Evolutionary conservation across 2,329 filamentous ascomycete species (phyloP).

Genomic region (Helicocarpus griseus): DNA sequence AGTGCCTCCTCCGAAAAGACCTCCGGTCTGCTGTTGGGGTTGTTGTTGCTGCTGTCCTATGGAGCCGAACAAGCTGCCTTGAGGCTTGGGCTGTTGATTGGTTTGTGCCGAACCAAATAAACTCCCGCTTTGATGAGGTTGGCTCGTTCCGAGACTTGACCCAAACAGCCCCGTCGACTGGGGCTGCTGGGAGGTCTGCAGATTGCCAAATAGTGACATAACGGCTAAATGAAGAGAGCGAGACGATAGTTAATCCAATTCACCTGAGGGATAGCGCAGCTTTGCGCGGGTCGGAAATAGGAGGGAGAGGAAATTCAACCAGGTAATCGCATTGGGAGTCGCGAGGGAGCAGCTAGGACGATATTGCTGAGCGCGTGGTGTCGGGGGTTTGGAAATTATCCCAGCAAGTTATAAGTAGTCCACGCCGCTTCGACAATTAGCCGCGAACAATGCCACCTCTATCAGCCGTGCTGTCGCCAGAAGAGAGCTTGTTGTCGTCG

Average conservation of each 20-base stretch:
- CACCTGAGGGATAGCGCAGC: background rate
- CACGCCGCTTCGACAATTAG: background rate
- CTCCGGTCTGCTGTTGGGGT: slow-evolving; percentile 13
- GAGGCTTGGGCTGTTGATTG: slow-evolving; percentile 1
- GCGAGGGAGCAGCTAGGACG: too few relatives aligned
- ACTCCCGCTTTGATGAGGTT: slow-evolving; percentile 11
- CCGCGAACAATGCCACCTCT: background rate
- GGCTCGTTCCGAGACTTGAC: slow-evolving; percentile 5
- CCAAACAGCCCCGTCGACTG: slow-evolving; percentile 9
- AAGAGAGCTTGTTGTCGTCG: background rate
- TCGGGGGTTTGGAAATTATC: background rate
- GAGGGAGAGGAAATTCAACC: background rate
- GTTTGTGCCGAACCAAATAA: slow-evolving; percentile 6
- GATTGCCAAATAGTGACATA: slow-evolving; percentile 13
- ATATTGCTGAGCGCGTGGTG: background rate
- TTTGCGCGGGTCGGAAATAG: background rate
- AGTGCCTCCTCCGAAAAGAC: slow-evolving; percentile 14
- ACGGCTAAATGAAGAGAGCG: background rate
- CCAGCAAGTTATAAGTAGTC: background rate
- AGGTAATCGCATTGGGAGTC: background rate
- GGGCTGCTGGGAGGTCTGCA: slow-evolving; percentile 8
- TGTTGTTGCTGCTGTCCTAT: slow-evolving; percentile 14
- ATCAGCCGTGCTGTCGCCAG: background rate
- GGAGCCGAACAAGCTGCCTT: slow-evolving; percentile 21
- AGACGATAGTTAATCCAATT: background rate